Evolutionary conservation across 768 basidiomycete species (phyloP).

Genomic region (Lanmaoa rubissima): DNA sequence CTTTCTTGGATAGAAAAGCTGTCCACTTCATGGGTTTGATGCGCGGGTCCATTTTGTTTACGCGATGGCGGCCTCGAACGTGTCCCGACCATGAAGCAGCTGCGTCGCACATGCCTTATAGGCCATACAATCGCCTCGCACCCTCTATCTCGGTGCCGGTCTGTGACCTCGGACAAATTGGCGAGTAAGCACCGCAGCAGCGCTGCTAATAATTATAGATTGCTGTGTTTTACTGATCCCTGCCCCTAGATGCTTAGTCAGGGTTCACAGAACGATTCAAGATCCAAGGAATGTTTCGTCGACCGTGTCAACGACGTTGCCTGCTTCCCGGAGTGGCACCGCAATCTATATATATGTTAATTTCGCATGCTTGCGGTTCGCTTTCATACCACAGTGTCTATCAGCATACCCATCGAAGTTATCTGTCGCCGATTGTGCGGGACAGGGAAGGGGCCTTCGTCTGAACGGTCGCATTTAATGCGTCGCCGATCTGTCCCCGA

Average conservation of each 20-base stretch:
- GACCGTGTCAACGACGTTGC: slow-evolving; percentile 12
- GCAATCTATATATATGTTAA: slow-evolving; percentile 12
- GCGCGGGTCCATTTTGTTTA: slow-evolving; percentile 18
- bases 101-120: slow-evolving; percentile 7
- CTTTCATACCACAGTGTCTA: slow-evolving; percentile 15
- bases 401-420: slow-evolving; percentile 12
- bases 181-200: slow-evolving; percentile 19
- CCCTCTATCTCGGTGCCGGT: slow-evolving; percentile 27
- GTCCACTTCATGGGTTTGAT: slow-evolving; percentile 19
- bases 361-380: slow-evolving; percentile 9
- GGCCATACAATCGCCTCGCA: not conserved
- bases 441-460: not conserved
- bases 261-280: slow-evolving; percentile 1
- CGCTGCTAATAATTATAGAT: slow-evolving; percentile 6
- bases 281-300: slow-evolving; percentile 5
- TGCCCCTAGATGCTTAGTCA: slow-evolving; percentile 8
- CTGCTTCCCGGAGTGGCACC: slow-evolving; percentile 10
- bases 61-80: slow-evolving; percentile 15
- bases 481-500: slow-evolving; percentile 30
- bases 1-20: slow-evolving; percentile 3
- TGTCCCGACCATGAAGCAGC: slow-evolving; percentile 1
- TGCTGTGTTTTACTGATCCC: slow-evolving; percentile 18
- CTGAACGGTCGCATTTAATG: slow-evolving; percentile 17
- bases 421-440: slow-evolving; percentile 24
- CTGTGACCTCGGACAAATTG: slow-evolving; percentile 10